These are phyloP conservation scores for Saccharomyces eubayanus DNA, from an alignment of 805 yeast genomes.

Conservation along the genomic window DNA sequence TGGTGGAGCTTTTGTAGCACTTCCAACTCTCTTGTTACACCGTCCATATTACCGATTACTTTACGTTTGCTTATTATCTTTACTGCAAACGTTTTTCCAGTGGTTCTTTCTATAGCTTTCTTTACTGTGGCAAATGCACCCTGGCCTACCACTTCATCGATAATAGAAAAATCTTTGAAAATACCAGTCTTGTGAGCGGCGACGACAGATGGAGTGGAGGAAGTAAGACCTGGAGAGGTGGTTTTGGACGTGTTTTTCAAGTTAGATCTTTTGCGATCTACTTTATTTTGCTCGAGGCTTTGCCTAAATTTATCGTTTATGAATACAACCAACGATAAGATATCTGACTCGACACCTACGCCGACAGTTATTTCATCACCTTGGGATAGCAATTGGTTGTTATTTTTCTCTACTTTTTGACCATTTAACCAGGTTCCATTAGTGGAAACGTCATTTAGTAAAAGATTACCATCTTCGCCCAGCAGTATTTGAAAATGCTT, in stretches of 20 bases:
- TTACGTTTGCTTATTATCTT: conserved; percentile 81
- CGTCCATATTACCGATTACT: conserved; percentile 67
- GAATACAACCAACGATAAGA: conserved; percentile 40
- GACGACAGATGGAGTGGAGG: neutral
- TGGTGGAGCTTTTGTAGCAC: conserved; percentile 72
- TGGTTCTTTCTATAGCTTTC: conserved; percentile 75
- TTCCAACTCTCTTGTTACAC: conserved; percentile 79
- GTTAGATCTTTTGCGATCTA: conserved; percentile 4
- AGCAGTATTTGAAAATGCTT: conserved; percentile 67
- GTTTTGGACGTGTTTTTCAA: conserved; percentile 2
- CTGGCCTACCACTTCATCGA: conserved; percentile 83
- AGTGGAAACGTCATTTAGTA: conserved; percentile 62
- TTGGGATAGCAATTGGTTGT: conserved; percentile 73
- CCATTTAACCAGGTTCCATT: conserved; percentile 89
- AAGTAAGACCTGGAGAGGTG: neutral
- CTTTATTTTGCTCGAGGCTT: conserved; percentile 15
- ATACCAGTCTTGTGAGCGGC: conserved; percentile 37
- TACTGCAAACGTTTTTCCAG: conserved; percentile 84
- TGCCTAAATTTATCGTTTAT: conserved; percentile 33
- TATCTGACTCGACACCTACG: conserved; percentile 69
- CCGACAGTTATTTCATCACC: conserved; percentile 94
- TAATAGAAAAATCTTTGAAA: conserved; percentile 61
- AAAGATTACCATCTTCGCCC: conserved; percentile 44
- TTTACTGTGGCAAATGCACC: conserved; percentile 98
- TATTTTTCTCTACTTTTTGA: conserved; percentile 60